Evolutionary conservation across 192 early-diverging fungal species (phyloP).

Genomic region (Coemansia sp.): DNA sequence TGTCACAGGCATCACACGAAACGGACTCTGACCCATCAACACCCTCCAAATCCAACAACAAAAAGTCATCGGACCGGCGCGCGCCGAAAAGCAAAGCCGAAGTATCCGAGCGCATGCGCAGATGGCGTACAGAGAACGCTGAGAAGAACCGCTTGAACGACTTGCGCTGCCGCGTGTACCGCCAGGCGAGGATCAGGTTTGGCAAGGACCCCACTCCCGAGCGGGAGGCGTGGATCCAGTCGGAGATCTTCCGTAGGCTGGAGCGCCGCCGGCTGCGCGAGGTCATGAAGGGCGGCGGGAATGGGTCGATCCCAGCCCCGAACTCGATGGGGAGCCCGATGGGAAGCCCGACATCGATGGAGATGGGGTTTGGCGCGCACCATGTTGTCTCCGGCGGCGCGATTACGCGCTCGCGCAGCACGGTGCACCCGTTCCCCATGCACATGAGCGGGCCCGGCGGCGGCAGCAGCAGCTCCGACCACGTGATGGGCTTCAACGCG

Average conservation of each 20-base stretch:
- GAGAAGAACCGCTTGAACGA: constrained; percentile 69
- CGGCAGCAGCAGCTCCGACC: constrained; percentile 10
- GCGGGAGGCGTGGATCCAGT: constrained; percentile 66
- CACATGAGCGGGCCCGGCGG: constrained; percentile 8
- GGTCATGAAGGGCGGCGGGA: constrained; percentile 45
- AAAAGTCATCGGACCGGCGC: constrained; percentile 33
- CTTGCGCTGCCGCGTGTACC: constrained; percentile 73
- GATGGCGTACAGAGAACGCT: constrained; percentile 57
- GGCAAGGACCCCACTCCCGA: constrained; percentile 63
- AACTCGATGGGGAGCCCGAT: constrained; percentile 28
- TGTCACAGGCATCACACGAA: constrained; percentile 49
- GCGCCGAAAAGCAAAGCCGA: constrained; percentile 57
- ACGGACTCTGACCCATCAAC: constrained; percentile 50
- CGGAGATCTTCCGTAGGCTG: constrained; percentile 61
- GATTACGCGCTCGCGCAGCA: constrained; percentile 45
- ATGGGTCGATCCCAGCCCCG: constrained; percentile 42
- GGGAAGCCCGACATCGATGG: constrained; percentile 12
- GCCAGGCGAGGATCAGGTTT: constrained; percentile 63
- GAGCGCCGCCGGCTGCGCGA: constrained; percentile 54
- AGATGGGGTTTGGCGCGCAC: constrained; percentile 13
- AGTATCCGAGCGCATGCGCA: constrained; percentile 57
- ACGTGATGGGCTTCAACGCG: constrained; percentile 44
- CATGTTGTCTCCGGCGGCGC: constrained; percentile 31
- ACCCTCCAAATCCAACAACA: constrained; percentile 41
- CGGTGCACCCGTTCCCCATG: constrained; percentile 48